phyloP scores from a whole-genome alignment of 2,329 filamentous ascomycete species.

The Exophiala aquamarina region DNA sequence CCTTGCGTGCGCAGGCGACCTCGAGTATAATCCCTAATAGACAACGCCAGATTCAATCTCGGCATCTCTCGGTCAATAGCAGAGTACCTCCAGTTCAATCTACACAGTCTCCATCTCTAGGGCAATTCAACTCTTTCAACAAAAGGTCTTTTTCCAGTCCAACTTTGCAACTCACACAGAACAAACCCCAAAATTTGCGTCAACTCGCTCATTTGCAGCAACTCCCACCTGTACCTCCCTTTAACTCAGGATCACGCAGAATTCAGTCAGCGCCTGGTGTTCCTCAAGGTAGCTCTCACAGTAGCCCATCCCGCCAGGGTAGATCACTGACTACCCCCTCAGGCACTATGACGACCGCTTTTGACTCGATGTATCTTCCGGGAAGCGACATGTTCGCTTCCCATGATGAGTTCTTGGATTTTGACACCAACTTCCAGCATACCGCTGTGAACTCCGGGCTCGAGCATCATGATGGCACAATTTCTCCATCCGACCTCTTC shows the following conservation, averaged over 20 bases:
- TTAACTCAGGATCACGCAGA: conserved; percentile 28
- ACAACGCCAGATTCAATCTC: conserved; percentile 20
- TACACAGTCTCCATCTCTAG: conserved; percentile 23
- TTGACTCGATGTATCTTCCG: conserved; percentile 27
- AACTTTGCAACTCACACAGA: conserved; percentile 25
- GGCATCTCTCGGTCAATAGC: conserved; percentile 28
- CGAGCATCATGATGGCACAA: conserved; percentile 51
- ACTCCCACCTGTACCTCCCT: conserved; percentile 34
- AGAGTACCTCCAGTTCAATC: conserved; percentile 26
- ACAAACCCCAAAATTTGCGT: conserved; percentile 26
- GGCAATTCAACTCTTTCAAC: conserved; percentile 24
- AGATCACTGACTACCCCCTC: conserved; percentile 13
- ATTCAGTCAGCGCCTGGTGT: conserved; percentile 22
- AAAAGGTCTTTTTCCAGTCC: conserved; percentile 27
- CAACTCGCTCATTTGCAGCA: conserved; percentile 26
- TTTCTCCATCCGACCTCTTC: conserved; percentile 76
- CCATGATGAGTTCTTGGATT: conserved; percentile 21
- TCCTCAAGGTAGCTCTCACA: conserved; percentile 34
- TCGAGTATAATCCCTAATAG: conserved; percentile 33
- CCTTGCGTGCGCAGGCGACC: conserved; percentile 33
- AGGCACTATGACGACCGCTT: conserved; percentile 24
- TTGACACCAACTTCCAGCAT: conserved; percentile 20
- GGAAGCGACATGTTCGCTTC: conserved; percentile 23
- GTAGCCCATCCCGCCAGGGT: conserved; percentile 43
- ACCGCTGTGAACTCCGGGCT: conserved; percentile 13